Base-by-base conservation (phyloP, 2,329 filamentous ascomycete genomes). In the Botrytis hyacinthi region DNA sequence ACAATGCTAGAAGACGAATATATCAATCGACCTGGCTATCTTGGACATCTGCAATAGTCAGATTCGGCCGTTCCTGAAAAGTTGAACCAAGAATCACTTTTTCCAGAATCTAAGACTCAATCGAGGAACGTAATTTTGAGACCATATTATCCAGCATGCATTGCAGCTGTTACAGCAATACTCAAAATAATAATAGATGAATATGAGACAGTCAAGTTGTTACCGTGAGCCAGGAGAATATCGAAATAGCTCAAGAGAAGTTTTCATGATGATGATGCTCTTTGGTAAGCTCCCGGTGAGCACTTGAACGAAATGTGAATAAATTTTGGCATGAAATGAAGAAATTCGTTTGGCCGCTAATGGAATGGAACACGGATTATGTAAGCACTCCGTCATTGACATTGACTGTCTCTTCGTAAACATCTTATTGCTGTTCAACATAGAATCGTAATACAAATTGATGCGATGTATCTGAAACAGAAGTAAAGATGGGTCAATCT, bases 401-500 rank as follows among this genome's bases (percentile, higher is more conserved):
- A 54, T 37, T 8, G 16, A 57, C 32, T 67, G 10, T 35, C 16
- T 29, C 63, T 22, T 26, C 44, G n/a, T 54, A 9, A 18, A n/a
- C n/a, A 54, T 65, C 18, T 54, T 68, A 32, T 68, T 70, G 22
- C 57, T 29, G 40, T 48, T 70, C 20, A 37, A n/a, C 3, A 42
- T 14, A 20, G 22, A 44, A 29, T 37, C n/a, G 3, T 35, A 12
- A 70, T 70, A 62, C 40, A 48, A 37, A 0, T 63, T 61, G 29
- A 48, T 42, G 29, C 29, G 26, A 68, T 68, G 66, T 57, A 57
- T 68, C 32, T 22, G 48, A 57, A n/a, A 26, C 35, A 57, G 37
- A 42, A 68, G 40, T 57, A 46, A 80, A 37, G 60, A 82, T 82
- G 81, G 81, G 81, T 57, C 80, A 81, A 78, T 77, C 73, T 76